Percentiles rank a stretch among this genome's conserved stretches.
These are phyloP conservation scores for Phytophthora tentaculata DNA, from an alignment of 352 stramenopile genomes.

Conservation along the genomic window DNA sequence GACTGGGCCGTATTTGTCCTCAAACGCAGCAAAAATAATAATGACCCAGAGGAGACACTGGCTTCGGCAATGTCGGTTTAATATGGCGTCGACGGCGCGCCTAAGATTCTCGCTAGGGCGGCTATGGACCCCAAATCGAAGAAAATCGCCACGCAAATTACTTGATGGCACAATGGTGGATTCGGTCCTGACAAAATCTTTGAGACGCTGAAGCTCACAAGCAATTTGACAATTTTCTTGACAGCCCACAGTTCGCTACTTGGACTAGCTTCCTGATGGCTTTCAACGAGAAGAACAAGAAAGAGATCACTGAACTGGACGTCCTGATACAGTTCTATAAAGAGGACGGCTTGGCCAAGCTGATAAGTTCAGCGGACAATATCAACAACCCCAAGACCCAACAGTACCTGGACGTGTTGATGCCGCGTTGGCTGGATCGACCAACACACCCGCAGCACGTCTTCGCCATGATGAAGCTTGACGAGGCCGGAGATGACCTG, in stretches of 20 bases:
- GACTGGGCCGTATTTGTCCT: background rate
- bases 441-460: background rate
- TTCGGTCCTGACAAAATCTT: background rate
- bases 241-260: background rate
- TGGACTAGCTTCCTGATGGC: conserved; percentile 6
- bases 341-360: background rate
- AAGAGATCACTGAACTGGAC: background rate
- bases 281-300: conserved; percentile 5
- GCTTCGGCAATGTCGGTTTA: background rate
- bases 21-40: background rate
- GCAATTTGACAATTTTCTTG: background rate
- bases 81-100: background rate
- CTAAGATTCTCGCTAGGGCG: background rate
- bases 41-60: background rate
- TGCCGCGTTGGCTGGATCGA: background rate
- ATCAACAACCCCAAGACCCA: background rate
- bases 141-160: background rate
- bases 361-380: background rate
- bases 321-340: background rate
- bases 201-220: background rate
- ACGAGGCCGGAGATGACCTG: conserved; percentile 6
- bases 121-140: background rate
- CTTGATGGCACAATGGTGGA: too few species aligned
- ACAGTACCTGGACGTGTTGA: background rate
- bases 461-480: conserved; percentile 5